Evolutionary conservation across 2,329 filamentous ascomycete genomes (phyloP).

Genomic region (Fusarium incarnatum): DNA sequence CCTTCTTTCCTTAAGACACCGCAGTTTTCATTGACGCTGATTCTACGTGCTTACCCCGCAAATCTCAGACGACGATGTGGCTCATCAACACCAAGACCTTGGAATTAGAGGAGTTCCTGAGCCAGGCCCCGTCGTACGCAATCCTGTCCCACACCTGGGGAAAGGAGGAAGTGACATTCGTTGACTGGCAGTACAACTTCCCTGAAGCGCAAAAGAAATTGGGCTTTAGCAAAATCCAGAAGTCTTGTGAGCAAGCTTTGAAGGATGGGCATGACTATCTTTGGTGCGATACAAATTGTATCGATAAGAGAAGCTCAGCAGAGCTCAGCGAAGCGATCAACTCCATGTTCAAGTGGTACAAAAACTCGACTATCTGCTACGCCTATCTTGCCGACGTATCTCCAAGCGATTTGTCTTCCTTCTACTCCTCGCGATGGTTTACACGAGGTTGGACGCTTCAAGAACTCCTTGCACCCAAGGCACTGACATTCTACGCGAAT

Average conservation of each 20-base stretch:
- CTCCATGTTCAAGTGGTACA: neutral
- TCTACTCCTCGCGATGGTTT: neutral
- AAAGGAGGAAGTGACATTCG: neutral
- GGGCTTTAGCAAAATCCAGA: too few relatives aligned
- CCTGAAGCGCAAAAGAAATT: too few relatives aligned
- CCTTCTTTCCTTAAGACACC: too few relatives aligned
- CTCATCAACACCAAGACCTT: neutral
- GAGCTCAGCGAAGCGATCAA: neutral
- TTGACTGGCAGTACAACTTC: neutral
- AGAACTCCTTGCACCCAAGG: neutral
- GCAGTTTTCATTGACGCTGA: too few relatives aligned
- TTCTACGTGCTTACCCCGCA: too few relatives aligned
- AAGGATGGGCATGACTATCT: neutral
- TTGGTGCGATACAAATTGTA: neutral
- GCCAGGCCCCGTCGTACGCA: neutral
- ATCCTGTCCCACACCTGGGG: neutral
- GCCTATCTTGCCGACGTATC: neutral
- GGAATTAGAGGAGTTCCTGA: neutral
- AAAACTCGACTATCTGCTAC: neutral
- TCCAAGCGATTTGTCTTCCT: accelerated
- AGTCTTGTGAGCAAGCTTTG: too few relatives aligned
- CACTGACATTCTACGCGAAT: too few relatives aligned
- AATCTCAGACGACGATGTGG: too few relatives aligned
- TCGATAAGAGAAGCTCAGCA: neutral
- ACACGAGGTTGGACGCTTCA: neutral